Evolutionary conservation across 768 basidiomycete genomes (phyloP).

Genomic region (Trametes elegans): DNA sequence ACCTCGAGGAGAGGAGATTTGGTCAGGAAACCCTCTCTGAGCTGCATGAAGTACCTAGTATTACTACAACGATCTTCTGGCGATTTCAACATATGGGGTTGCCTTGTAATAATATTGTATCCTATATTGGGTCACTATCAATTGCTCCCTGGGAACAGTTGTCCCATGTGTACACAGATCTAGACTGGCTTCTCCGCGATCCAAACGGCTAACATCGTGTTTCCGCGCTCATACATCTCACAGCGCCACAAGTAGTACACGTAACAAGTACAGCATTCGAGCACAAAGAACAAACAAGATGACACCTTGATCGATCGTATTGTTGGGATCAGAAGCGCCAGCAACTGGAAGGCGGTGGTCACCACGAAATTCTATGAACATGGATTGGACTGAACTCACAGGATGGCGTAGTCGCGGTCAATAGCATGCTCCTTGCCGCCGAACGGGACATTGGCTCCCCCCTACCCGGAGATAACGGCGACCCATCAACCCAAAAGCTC

Average conservation of each 20-base stretch:
- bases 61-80: too few species aligned
- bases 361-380: background rate
- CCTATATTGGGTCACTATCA: too few species aligned
- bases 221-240: too few species aligned
- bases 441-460: constrained; percentile 42
- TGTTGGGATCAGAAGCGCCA: constrained; percentile 30
- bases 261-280: too few species aligned
- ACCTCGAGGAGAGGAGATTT: constrained; percentile 41
- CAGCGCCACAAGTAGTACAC: too few species aligned
- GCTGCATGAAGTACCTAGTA: background rate
- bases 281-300: too few species aligned
- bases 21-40: constrained; percentile 16
- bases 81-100: too few species aligned
- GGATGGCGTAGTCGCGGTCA: constrained; percentile 40
- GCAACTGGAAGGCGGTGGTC: constrained; percentile 31
- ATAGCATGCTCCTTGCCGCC: constrained; percentile 38
- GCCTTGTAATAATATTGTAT: too few species aligned
- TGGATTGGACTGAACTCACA: constrained; percentile 34
- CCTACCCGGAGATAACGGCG: constrained; percentile 26
- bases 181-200: background rate
- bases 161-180: background rate
- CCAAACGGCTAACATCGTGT: too few species aligned
- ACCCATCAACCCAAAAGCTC: background rate
- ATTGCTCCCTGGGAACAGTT: too few species aligned
- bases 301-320: background rate